These are phyloP conservation scores for Scheffersomyces lignosus DNA, from an alignment of 805 yeast species.

Conservation along the genomic window DNA sequence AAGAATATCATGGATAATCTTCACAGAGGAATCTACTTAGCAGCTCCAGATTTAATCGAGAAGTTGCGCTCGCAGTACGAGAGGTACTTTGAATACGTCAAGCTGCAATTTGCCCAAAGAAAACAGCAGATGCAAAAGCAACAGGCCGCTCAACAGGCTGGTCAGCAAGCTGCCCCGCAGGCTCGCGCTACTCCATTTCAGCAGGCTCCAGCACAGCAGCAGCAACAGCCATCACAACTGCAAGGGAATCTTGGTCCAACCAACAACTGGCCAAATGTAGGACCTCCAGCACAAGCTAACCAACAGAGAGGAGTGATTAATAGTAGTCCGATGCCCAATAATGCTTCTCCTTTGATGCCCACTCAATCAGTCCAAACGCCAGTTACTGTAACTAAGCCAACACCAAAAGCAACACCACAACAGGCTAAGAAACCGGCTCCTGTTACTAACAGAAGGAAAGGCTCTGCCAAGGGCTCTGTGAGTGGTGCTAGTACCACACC, in stretches of 20 bases:
- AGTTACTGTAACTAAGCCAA: constrained; percentile 9
- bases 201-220: constrained; percentile 11
- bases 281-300: constrained; percentile 6
- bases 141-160: constrained; percentile 19
- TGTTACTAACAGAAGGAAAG: constrained; percentile 18
- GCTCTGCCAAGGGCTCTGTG: constrained; percentile 23
- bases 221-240: constrained; percentile 10
- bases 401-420: constrained; percentile 7
- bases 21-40: constrained; percentile 62
- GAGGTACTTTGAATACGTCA: constrained; percentile 71
- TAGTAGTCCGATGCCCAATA: constrained; percentile 27
- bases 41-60: constrained; percentile 69
- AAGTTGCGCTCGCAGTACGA: constrained; percentile 72
- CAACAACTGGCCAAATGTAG: constrained; percentile 14
- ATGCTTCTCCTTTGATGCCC: constrained; percentile 13
- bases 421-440: constrained; percentile 9
- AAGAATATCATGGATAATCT: constrained; percentile 72
- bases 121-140: constrained; percentile 35
- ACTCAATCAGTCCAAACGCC: constrained; percentile 7
- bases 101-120: constrained; percentile 52
- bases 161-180: constrained; percentile 5
- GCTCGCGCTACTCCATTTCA: constrained; percentile 3
- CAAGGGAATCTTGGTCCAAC: constrained; percentile 12
- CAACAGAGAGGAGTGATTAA: constrained; percentile 12
- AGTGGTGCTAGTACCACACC: constrained; percentile 32